Evolutionary conservation across 2,329 filamentous ascomycete genomes (phyloP).

Genomic region (Clarireedia monteithiana): DNA sequence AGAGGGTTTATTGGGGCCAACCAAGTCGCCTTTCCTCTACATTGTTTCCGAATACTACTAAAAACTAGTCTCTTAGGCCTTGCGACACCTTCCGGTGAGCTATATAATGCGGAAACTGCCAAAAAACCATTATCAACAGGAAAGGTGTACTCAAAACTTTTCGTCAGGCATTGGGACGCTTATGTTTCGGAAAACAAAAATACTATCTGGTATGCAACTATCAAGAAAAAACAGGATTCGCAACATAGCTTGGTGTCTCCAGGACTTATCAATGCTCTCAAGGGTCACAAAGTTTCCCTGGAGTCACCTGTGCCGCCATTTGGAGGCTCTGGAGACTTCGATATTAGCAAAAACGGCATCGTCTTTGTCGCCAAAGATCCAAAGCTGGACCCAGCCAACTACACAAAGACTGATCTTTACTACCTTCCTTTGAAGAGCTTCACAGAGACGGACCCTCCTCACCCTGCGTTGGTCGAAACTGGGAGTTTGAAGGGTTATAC

Average conservation of each 20-base stretch:
- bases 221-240: constrained; percentile 34
- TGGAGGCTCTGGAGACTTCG: constrained; percentile 73
- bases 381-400: constrained; percentile 58
- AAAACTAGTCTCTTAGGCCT: constrained; percentile 35
- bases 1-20: too few species aligned
- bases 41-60: not conserved
- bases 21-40: too few species aligned
- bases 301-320: constrained; percentile 70
- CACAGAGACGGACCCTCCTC: constrained; percentile 40
- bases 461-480: constrained; percentile 47
- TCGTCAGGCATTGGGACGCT: constrained; percentile 78
- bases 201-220: constrained; percentile 63
- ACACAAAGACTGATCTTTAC: constrained; percentile 79
- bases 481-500: constrained; percentile 56
- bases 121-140: constrained; percentile 55
- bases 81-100: constrained; percentile 58
- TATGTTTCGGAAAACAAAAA: constrained; percentile 63
- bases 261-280: constrained; percentile 56
- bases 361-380: constrained; percentile 73
- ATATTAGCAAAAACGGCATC: constrained; percentile 58
- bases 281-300: constrained; percentile 34
- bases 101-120: constrained; percentile 58
- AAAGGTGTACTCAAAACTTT: constrained; percentile 66
- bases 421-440: constrained; percentile 59
- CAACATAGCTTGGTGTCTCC: constrained; percentile 31